Base-by-base conservation (phyloP, 768 basidiomycete species). In the Suillus brevipes region DNA sequence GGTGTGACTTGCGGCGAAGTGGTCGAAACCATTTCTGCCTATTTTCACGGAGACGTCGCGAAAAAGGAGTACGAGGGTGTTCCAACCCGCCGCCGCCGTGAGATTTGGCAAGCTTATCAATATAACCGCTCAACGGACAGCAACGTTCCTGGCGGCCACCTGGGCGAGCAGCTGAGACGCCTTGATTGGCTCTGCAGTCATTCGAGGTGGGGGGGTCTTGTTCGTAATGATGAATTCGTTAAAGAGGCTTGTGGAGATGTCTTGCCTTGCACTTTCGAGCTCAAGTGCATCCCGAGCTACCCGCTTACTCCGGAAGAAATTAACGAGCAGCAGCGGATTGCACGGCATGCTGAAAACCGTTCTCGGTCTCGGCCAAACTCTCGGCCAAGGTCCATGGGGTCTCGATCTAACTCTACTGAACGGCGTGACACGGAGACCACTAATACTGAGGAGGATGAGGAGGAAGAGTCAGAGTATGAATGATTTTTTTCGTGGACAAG, bases 1-100 rank as follows among this genome's bases (percentile, higher is more conserved):
- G 89, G 89, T 23, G 85, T 91, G 25, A 88, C 87, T 2, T 91
- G 89, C 65, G 87, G 85, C 7, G 89, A 90, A 64, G 78, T 90
- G 55, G 74, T 91, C 57, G 86, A 89, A 63, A 74, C 78, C 4
- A 77, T 93, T 59, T 80, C 82, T 52, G 69, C 75, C 1, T 81
- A 82, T 68, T 71, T 93, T 76, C 78, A 84, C 64, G 79, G 76
- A 23, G 80, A 86, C 53, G 78, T 87, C 2, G 77, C 78, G 18
- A 82, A 82, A 70, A 73, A 75, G 23, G 89, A 92, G 65, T 90
- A 81, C 70, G 80, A 85, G 6, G 65, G 69, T 3, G 73, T 87
- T 6, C 38, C 79, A 0, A 43, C 64, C 3, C 60, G 49, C n/a
- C 77, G 76, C 16, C 80, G 84, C 65, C 78, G 78, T 1, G 73